Conservation (phyloP, 495 filamentous ascomycete genomes). For the Xylaria cubensis region DNA sequence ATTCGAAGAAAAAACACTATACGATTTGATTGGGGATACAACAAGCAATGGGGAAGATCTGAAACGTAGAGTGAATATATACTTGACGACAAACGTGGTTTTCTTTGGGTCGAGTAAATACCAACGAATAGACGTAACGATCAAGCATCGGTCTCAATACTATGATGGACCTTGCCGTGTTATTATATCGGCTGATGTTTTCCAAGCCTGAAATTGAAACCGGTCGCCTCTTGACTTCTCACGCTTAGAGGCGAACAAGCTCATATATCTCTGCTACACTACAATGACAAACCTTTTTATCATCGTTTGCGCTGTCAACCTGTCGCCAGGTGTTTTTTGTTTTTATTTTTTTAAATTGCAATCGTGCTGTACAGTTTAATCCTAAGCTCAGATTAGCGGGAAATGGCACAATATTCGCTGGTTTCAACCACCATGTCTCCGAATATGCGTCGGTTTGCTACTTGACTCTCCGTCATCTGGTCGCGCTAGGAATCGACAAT, state of each 20-base stretch:
- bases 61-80: neutral
- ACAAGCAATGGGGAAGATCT: neutral
- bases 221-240: constrained; percentile 67
- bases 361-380: neutral
- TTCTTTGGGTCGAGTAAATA: constrained; percentile 3
- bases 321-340: neutral
- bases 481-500: neutral
- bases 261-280: constrained; percentile 70
- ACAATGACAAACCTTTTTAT: constrained; percentile 56
- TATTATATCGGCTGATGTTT: constrained; percentile 45
- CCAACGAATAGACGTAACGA: constrained; percentile 28
- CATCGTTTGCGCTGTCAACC: constrained; percentile 53
- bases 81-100: neutral
- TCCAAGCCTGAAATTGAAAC: constrained; percentile 63
- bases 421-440: neutral
- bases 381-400: neutral
- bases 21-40: neutral
- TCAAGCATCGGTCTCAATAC: constrained; percentile 11
- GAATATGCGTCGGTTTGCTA: neutral
- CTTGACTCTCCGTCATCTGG: neutral
- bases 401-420: neutral
- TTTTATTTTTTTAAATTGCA: neutral
- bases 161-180: constrained; percentile 24
- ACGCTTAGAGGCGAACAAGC: constrained; percentile 66
- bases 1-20: neutral